Evolutionary conservation across 331 rosid species (phyloP), one percentile per base, ranked within the genome.

Genomic region (Cucumis variabilis): DNA sequence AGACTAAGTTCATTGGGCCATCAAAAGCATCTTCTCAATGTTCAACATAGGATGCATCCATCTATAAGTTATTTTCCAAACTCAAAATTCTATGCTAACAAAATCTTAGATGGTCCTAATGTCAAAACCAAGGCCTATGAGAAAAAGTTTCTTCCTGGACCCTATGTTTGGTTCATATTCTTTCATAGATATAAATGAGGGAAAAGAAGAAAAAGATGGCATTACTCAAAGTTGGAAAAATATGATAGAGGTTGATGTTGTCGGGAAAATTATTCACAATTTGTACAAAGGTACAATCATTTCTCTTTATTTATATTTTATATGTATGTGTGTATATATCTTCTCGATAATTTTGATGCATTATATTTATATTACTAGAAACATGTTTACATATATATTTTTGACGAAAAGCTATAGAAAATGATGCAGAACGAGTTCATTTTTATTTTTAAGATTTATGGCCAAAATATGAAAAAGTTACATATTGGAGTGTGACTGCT

Each of bases 21-120:
- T 83, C 74, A 89, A 55, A 93, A 89, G 72, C 93, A 90, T 84
- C 94, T 93, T 75, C 92, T 93, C 50, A 91, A 92, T 66, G 76
- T 88, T 63, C 98, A 94, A 25, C 90, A 89, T 68, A 91, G 98
- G 55, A 94, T 94, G 98, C 96, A 92, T 90, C 95, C 96, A 79
- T 92, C 81, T 20, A 65, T 91, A 73, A 73, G 53, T 9, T 37
- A 7, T 33, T 73, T 73, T 4, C 79, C 79, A 33, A 73, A 73
- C 79, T 70, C 77, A n/a, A 76, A 50, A 20, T 95, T 95, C 88
- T 95, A 95, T 76, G 10, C 58, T 5, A 90, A 88, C 89, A 88
- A 71, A 89, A 89, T 95, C 82, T 74, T 76, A 41, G 93, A 94
- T 77, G 97, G 93, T 63, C 90, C 91, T 23, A 90, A 89, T 75